A percentile compares a stretch with the other conserved stretches of the same genome.
Evolutionary conservation across 108 stramenopile species (phyloP).

Genomic region (Skeletonema marinoi): DNA sequence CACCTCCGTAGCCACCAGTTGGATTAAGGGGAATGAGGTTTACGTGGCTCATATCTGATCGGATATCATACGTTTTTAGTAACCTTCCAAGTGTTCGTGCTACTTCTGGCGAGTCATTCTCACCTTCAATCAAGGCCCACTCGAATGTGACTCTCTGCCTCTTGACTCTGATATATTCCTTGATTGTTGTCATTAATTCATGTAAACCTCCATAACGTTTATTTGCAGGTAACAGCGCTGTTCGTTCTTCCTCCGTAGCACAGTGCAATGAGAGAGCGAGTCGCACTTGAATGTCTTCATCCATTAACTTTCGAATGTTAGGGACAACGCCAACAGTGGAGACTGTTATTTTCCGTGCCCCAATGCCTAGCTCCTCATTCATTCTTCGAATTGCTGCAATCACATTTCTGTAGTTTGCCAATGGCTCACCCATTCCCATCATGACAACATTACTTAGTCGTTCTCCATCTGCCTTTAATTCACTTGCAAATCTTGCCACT

Average conservation of each 20-base stretch:
- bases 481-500: conserved; percentile 76
- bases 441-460: conserved; percentile 94
- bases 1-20: conserved; percentile 83
- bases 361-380: conserved; percentile 90
- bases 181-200: conserved; percentile 83
- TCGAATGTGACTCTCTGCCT: conserved; percentile 90
- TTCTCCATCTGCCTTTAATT: conserved; percentile 58
- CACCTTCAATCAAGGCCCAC: conserved; percentile 94
- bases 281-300: conserved; percentile 70
- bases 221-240: conserved; percentile 91
- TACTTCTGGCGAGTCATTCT: conserved; percentile 87
- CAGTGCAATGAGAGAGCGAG: conserved; percentile 93
- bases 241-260: conserved; percentile 86
- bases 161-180: conserved; percentile 79
- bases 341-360: conserved; percentile 92
- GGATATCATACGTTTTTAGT: conserved; percentile 53
- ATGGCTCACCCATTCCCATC: conserved; percentile 96
- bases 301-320: conserved; percentile 71
- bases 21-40: conserved; percentile 98
- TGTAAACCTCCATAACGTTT: conserved; percentile 84
- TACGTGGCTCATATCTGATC: conserved; percentile 84
- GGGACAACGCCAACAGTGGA: conserved; percentile 92
- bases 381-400: conserved; percentile 84
- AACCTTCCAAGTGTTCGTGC: conserved; percentile 74
- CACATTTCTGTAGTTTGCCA: conserved; percentile 95